A percentile compares a stretch with the other conserved stretches of the same genome.
These are phyloP conservation scores for Pleurozium schreberi DNA, from an alignment of 225 moss, liverwort and hornwort species.

Conservation along the genomic window DNA sequence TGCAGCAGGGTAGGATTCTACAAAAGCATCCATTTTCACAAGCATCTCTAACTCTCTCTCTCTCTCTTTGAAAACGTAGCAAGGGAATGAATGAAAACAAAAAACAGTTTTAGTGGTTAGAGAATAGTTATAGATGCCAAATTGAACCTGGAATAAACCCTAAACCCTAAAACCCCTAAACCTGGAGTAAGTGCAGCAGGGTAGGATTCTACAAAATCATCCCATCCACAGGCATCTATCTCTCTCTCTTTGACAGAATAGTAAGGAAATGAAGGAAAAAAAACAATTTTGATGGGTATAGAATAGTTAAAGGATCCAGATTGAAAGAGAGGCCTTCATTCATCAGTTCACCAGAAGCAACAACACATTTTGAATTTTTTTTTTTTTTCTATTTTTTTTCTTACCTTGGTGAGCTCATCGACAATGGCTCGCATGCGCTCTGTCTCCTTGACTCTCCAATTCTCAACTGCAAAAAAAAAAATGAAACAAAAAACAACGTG, in stretches of 20 bases:
- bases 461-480: conserved; percentile 53
- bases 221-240: no score
- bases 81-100: background rate
- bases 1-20: no score
- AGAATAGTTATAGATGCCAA: no score
- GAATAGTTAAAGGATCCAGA: background rate
- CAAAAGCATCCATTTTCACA: no score
- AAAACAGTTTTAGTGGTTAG: background rate
- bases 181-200: no score
- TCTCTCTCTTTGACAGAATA: no score
- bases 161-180: no score
- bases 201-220: background rate
- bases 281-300: background rate
- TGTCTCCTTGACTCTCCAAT: conserved; percentile 99
- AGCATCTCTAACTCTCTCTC: no score
- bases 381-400: background rate
- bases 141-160: no score
- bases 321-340: background rate
- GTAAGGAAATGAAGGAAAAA: background rate
- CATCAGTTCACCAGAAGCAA: background rate
- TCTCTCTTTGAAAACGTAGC: background rate
- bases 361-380: background rate
- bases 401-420: conserved; percentile 76
- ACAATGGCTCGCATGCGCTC: conserved; percentile 93
- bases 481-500: background rate